Evolutionary conservation across 306 rosid species (phyloP), one percentile per base, ranked within the genome.

Genomic region (Quercus dentata): DNA sequence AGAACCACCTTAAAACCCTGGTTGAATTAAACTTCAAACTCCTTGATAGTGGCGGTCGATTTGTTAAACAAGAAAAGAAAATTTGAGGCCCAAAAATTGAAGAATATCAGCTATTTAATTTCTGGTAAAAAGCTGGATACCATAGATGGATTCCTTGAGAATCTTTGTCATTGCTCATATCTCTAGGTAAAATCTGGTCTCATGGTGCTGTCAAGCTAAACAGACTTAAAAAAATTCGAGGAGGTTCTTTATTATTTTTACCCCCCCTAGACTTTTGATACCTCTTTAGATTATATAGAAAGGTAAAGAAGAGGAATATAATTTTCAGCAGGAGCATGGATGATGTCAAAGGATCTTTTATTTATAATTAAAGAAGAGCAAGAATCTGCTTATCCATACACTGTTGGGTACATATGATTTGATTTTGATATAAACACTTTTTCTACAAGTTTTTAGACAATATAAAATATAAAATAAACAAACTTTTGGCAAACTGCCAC

Each of bases 401-500:
- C 14, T 51, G 35, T 21, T 49, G 12, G 28, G 14, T 51, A 63
- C 54, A 49, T 49, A 49, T 49, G 54, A 49, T 49, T 49, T 49
- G 5, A 65, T 65, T 49, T 49, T 49, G 5, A 65, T 65, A 19
- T 35, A 15, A n/a, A 10, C 12, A 3, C 54, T 68, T 35, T 23
- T 23, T 4, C n/a, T 27, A 13, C 31, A 59, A 68, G 27, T 68
- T 35, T 9, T 52, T 54, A 71, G 18, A 8, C 14, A 14, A 17
- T 27, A 44, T 28, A 46, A 71, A 44, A 49, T 1, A 62, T 21
- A 38, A 19, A 27, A 11, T 69, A 68, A n/a, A 68, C n/a, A 13
- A 13, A 76, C 19, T 8, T 55, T 52, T 54, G 71, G 61, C 79
- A 11, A 71, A 78, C 21, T 52, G 69, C 23, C n/a, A 72, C 55